Base-by-base conservation (phyloP, 176 grass and related monocot genomes). In the Cocos nucifera region DNA sequence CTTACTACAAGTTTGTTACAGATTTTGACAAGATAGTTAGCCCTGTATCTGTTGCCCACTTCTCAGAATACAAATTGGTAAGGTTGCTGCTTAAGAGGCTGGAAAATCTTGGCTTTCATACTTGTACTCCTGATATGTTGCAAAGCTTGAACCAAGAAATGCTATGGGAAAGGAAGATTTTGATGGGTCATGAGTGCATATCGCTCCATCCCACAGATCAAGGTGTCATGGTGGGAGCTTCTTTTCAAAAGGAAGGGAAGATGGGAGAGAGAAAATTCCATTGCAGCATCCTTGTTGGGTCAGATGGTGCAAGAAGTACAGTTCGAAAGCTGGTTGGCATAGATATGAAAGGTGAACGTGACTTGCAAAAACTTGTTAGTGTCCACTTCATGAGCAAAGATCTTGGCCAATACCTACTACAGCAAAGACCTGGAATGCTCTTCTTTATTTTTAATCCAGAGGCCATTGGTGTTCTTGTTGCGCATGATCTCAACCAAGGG, bases 401-500 rank as follows among this genome's bases (percentile, higher is more conserved):
- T 63, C 76, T 97, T 62, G 93, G 87, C 25, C 78, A 77, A 23
- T 97, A 88, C 78, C 77, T 97, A 32, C 77, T 78, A 50, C 73
- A 71, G 19, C 49, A 88, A 59, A 97, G 92, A 51, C 87, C 87
- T 59, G 93, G 87, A 22, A 97, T 91, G 93, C 59, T 97, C n/a
- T 91, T 88, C 69, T 91, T 91, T 73, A 75, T 91, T 72, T 97
- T 97, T 54, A 91, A 97, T 73, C 81, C 73, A 12, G 73, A 78
- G 6, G 84, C 83, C 24, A 85, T 86, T 49, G 93, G 93, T 50
- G 81, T 92, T 16, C 81, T 97, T 21, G 93, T 97, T 27, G 87
- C 87, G 24, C 93, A 97, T 88, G 86, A 91, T 73, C 82, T 97
- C 66, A 77, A 92, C 57, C 55, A 91, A 83, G 93, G 93, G 44